phyloP scores from a whole-genome alignment of 305 asterid genomes.

The Solanum hybrid region DNA sequence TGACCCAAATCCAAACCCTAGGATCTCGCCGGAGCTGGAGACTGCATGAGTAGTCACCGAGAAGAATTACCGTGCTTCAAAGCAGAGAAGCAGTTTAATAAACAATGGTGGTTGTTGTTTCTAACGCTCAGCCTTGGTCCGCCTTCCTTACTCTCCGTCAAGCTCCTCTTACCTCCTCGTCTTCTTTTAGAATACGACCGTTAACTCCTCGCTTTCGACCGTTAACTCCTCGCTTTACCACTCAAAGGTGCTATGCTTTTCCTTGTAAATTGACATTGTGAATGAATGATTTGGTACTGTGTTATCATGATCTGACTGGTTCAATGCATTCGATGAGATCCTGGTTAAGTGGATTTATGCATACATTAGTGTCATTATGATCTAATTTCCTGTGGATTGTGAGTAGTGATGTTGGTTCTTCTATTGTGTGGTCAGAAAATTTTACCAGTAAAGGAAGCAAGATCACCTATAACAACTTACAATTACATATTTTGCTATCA shows the following conservation, averaged over 20 bases:
- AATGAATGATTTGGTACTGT: not conserved
- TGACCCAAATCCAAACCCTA: not conserved
- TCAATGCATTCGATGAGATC: not conserved
- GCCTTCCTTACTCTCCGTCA: slow-evolving; percentile 18
- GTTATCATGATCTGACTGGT: not conserved
- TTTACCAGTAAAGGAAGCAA: not conserved
- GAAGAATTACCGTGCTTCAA: slow-evolving; percentile 23
- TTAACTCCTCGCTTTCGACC: slow-evolving; percentile 26
- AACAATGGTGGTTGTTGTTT: slow-evolving; percentile 32
- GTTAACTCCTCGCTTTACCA: slow-evolving; percentile 31
- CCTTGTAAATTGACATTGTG: not conserved
- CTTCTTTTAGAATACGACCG: slow-evolving; percentile 26
- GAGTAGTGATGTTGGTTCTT: not conserved
- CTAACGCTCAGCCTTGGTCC: slow-evolving; percentile 33
- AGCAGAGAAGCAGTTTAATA: slow-evolving; percentile 11
- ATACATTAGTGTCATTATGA: not conserved
- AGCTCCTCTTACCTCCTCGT: slow-evolving; percentile 27
- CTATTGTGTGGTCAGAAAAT: not conserved
- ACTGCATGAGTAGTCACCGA: slow-evolving; percentile 56
- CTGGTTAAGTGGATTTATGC: not conserved
- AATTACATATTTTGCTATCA: not conserved
- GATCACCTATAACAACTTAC: not conserved
- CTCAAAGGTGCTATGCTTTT: slow-evolving; percentile 30
- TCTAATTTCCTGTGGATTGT: not conserved
- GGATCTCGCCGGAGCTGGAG: slow-evolving; percentile 2